These are phyloP conservation scores for Areca catechu DNA, from an alignment of 176 grass and related monocot species.

Conservation along the genomic window DNA sequence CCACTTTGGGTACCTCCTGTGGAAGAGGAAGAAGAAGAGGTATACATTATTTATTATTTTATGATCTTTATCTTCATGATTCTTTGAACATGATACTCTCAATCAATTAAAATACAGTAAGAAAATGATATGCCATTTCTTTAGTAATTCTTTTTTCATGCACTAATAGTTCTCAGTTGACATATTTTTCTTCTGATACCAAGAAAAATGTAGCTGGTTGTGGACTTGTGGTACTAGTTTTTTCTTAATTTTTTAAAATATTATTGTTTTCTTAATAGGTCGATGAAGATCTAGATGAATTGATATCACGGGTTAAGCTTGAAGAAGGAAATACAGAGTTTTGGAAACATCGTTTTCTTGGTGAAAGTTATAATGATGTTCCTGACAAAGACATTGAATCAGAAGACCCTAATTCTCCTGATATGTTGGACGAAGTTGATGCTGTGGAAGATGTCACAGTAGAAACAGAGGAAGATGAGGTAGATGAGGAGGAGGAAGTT, in stretches of 20 bases:
- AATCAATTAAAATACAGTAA: no score
- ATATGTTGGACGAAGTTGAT: slow-evolving; percentile 41
- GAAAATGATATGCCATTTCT: no score
- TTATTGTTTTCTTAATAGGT: slow-evolving; percentile 42
- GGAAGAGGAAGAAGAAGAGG: slow-evolving; percentile 81
- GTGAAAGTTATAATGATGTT: slow-evolving; percentile 60
- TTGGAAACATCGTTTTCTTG: slow-evolving; percentile 85
- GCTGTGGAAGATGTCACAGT: slow-evolving; percentile 41
- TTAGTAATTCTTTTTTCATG: no score
- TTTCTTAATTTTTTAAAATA: neutral
- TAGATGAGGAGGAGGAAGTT: slow-evolving; percentile 64
- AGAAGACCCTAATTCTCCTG: slow-evolving; percentile 37
- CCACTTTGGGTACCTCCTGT: slow-evolving; percentile 97
- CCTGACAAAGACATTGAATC: slow-evolving; percentile 43
- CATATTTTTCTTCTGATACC: no score
- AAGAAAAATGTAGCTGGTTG: no score
- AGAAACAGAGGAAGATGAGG: slow-evolving; percentile 72
- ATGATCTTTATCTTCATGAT: slow-evolving; percentile 8
- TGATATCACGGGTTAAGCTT: slow-evolving; percentile 80
- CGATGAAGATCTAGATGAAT: slow-evolving; percentile 73
- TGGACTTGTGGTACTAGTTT: no score
- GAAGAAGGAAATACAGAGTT: slow-evolving; percentile 95
- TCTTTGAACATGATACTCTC: slow-evolving; percentile 5
- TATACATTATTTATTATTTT: slow-evolving; percentile 23
- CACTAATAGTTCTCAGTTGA: no score